phyloP scores from a whole-genome alignment of 1,284 basidiomycete species.

The Austroboletus novae-zelandiae region DNA sequence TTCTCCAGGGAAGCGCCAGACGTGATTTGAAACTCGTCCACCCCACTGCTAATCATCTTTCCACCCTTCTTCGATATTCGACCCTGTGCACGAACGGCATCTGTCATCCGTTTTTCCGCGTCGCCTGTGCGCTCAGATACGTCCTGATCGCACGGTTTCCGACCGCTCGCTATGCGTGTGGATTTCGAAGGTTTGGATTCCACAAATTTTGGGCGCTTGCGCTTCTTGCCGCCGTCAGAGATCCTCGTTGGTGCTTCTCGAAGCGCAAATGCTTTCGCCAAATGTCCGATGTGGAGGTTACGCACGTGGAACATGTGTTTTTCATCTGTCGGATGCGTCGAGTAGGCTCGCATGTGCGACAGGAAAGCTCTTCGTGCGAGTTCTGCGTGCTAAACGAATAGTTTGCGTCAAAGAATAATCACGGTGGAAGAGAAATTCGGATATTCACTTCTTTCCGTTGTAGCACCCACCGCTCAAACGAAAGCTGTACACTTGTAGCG shows the following conservation, averaged over 20 bases:
- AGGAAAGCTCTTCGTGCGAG: constrained; percentile 86
- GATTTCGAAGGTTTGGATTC: constrained; percentile 35
- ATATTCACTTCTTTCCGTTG: constrained; percentile 63
- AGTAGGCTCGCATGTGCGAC: constrained; percentile 95
- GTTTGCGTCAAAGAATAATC: neutral
- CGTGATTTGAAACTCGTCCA: constrained; percentile 82
- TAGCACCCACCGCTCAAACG: constrained; percentile 94
- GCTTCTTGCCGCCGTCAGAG: constrained; percentile 34
- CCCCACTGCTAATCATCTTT: constrained; percentile 70
- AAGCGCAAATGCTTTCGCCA: constrained; percentile 95
- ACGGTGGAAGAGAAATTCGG: neutral
- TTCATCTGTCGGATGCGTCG: constrained; percentile 94
- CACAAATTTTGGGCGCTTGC: constrained; percentile 17
- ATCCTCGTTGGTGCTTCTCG: constrained; percentile 87
- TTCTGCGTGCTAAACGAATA: constrained; percentile 57
- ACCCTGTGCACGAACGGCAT: constrained; percentile 84
- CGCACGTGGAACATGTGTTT: constrained; percentile 96
- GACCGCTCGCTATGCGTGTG: constrained; percentile 1
- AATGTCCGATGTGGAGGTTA: constrained; percentile 91
- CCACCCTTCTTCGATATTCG: constrained; percentile 79
- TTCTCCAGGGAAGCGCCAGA: constrained; percentile 67
- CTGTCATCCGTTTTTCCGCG: constrained; percentile 83
- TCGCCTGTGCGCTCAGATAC: constrained; percentile 28
- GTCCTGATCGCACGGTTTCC: constrained; percentile 42
- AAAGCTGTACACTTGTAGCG: constrained; percentile 94